Percentiles rank a stretch among this genome's conserved stretches.
Evolutionary conservation across 176 grass and related monocot species (phyloP).

Genomic region (Musa beccarii): DNA sequence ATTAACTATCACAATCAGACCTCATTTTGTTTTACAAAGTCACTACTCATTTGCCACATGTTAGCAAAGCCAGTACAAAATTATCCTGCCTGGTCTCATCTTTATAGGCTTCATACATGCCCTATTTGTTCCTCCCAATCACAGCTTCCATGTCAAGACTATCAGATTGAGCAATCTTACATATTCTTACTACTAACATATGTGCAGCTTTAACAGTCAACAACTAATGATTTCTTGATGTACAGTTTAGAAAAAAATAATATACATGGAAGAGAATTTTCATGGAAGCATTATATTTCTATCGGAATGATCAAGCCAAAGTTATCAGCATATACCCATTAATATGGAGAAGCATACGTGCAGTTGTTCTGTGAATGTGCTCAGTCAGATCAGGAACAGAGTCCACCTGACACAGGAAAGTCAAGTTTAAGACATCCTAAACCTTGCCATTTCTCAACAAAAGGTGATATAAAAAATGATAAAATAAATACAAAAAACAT

Average conservation of each 20-base stretch:
- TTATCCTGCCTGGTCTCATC: neutral
- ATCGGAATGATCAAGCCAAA: neutral
- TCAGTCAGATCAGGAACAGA: conserved; percentile 79
- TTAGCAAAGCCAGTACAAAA: neutral
- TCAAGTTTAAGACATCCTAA: neutral
- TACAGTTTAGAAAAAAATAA: neutral
- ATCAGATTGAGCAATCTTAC: neutral
- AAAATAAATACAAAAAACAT: neutral
- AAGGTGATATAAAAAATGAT: neutral
- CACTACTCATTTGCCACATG: no score
- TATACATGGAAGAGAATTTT: neutral
- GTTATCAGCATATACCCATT: conserved; percentile 54
- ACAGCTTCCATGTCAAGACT: neutral
- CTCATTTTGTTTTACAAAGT: no score
- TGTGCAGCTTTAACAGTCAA: neutral
- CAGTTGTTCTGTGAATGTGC: conserved; percentile 91
- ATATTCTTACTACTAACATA: neutral
- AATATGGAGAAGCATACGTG: conserved; percentile 89
- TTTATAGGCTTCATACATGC: neutral
- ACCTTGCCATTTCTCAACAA: neutral
- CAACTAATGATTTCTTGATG: neutral
- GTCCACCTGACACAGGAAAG: conserved; percentile 63
- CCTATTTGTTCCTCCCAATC: neutral
- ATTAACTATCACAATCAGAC: no score
- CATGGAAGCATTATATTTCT: neutral